A percentile compares a stretch with the other conserved stretches of the same genome.
Evolutionary conservation across 208 protist genomes (phyloP).

Genomic region (Porcisia deanei): DNA sequence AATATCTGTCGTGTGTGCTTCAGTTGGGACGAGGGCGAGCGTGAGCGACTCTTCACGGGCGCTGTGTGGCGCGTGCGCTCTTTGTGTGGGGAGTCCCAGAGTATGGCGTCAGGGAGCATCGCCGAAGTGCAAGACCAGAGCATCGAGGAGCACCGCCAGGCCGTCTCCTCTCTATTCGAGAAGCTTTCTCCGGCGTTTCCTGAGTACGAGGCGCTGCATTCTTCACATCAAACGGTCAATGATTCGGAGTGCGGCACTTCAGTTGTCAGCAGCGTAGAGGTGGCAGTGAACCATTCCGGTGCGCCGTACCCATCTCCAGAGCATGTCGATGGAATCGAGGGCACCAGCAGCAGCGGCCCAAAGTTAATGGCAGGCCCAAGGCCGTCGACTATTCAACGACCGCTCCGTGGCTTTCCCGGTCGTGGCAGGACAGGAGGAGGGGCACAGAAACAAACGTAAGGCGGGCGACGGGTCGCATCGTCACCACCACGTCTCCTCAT

Average conservation of each 20-base stretch:
- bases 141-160: slow-evolving; percentile 17
- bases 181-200: slow-evolving; percentile 8
- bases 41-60: slow-evolving; percentile 25
- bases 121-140: slow-evolving; percentile 23
- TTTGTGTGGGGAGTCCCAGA: slow-evolving; percentile 13
- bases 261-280: not conserved
- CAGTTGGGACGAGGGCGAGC: slow-evolving; percentile 61
- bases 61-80: slow-evolving; percentile 7
- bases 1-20: slow-evolving; percentile 37
- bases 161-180: slow-evolving; percentile 16
- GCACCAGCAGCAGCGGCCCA: not conserved
- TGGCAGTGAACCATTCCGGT: no score
- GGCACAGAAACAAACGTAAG: not conserved
- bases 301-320: not conserved
- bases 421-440: not conserved
- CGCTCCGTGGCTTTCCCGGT: not conserved
- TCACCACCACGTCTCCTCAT: not conserved
- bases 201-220: slow-evolving; percentile 9
- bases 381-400: not conserved
- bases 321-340: slow-evolving; percentile 8
- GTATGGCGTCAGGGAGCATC: slow-evolving; percentile 15
- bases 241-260: not conserved
- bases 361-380: not conserved
- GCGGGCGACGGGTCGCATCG: not conserved
- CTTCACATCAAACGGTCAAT: not conserved